Evolutionary conservation across 495 filamentous ascomycete genomes (phyloP).

Genomic region (Lasiosphaeria ovina): DNA sequence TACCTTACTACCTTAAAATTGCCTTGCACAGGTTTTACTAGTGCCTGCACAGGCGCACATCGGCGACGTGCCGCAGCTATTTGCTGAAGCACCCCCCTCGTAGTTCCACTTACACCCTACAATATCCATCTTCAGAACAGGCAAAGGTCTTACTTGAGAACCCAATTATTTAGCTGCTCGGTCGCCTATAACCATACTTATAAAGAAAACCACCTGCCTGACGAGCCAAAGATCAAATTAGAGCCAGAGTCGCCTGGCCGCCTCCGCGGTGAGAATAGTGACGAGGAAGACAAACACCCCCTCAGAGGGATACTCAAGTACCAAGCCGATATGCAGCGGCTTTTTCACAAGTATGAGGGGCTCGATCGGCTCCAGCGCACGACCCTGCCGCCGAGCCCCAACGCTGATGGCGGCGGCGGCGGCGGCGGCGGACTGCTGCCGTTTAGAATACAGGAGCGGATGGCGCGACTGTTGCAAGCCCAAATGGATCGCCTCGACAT

Average conservation of each 20-base stretch:
- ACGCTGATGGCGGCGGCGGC: background rate
- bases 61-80: too few species aligned
- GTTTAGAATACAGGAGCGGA: too few species aligned
- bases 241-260: slow-evolving; percentile 9
- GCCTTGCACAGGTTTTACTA: too few species aligned
- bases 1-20: too few species aligned
- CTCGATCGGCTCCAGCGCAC: slow-evolving; percentile 52
- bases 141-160: too few species aligned
- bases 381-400: slow-evolving; percentile 42
- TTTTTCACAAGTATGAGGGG: slow-evolving; percentile 49
- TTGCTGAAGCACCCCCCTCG: too few species aligned
- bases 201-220: slow-evolving; percentile 45
- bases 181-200: slow-evolving; percentile 65
- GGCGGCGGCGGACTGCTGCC: background rate
- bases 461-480: too few species aligned
- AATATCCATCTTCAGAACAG: too few species aligned
- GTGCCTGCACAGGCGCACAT: too few species aligned
- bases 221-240: slow-evolving; percentile 12
- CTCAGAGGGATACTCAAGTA: slow-evolving; percentile 40
- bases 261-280: slow-evolving; percentile 22
- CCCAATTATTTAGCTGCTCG: slow-evolving; percentile 56
- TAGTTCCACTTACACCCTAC: too few species aligned
- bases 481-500: too few species aligned
- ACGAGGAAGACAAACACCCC: slow-evolving; percentile 21
- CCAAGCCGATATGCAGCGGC: slow-evolving; percentile 45